Evolutionary conservation across 306 rosid genomes (phyloP).

Genomic region (Dryas alaskensis): DNA sequence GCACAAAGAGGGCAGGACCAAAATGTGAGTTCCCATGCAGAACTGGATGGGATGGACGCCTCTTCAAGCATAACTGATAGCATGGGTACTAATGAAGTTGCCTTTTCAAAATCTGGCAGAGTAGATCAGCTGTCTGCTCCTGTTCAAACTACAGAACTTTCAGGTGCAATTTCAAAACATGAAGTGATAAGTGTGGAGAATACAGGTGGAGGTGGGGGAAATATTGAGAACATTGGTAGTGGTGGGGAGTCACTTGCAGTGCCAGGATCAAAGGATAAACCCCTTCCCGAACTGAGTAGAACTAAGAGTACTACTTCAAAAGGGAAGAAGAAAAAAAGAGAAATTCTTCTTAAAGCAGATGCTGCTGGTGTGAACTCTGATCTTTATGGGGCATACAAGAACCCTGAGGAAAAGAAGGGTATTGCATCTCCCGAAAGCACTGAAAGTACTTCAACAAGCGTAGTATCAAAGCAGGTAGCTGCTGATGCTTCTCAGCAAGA

Average conservation of each 20-base stretch:
- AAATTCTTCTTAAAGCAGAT: conserved; percentile 79
- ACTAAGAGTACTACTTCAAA: conserved; percentile 38
- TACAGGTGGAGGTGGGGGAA: conserved; percentile 38
- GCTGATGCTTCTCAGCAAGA: conserved; percentile 38
- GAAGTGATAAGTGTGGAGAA: conserved; percentile 45
- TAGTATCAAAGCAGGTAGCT: conserved; percentile 40
- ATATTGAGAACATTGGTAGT: conserved; percentile 35
- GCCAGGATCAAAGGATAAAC: conserved; percentile 51
- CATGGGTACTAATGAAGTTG: conserved; percentile 29
- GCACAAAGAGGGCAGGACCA: conserved; percentile 33
- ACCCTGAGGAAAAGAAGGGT: conserved; percentile 87
- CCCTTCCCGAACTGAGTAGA: conserved; percentile 48
- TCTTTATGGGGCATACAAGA: conserved; percentile 91
- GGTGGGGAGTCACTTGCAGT: conserved; percentile 31
- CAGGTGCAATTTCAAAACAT: conserved; percentile 35
- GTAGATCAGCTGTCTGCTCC: conserved; percentile 38
- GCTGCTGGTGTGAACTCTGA: conserved; percentile 93
- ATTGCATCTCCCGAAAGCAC: conserved; percentile 34
- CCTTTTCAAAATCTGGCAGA: conserved; percentile 27
- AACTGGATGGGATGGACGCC: conserved; percentile 27
- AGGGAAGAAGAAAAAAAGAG: conserved; percentile 58
- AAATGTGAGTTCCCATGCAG: conserved; percentile 34
- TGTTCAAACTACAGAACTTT: conserved; percentile 22
- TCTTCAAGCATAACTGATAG: conserved; percentile 38
- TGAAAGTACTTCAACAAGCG: conserved; percentile 40